These are phyloP conservation scores for Penicillium frequentans DNA, from an alignment of 2,329 filamentous ascomycete species.

Conservation along the genomic window DNA sequence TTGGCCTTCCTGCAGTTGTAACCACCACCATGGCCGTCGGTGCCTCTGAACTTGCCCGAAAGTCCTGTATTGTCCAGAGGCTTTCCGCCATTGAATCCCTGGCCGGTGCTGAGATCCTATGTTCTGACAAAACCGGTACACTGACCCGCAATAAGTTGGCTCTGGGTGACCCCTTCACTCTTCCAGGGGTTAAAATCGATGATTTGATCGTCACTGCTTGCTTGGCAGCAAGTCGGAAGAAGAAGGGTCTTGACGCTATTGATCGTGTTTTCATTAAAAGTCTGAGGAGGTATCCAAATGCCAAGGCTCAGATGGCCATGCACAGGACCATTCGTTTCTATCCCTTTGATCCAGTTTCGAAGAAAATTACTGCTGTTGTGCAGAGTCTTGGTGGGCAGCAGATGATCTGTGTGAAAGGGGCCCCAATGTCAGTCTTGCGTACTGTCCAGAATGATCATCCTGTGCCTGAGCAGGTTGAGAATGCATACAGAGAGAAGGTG, in stretches of 20 bases:
- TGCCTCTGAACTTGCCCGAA: slow-evolving; percentile 86
- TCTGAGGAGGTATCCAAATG: slow-evolving; percentile 76
- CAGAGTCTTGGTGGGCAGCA: slow-evolving; percentile 79
- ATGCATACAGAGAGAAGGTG: slow-evolving; percentile 89
- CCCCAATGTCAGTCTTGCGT: slow-evolving; percentile 82
- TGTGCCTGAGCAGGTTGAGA: slow-evolving; percentile 73
- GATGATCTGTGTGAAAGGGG: slow-evolving; percentile 88
- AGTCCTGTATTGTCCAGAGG: slow-evolving; percentile 92
- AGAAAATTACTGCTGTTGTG: slow-evolving; percentile 84
- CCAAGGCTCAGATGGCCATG: slow-evolving; percentile 76
- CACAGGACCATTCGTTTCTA: slow-evolving; percentile 83
- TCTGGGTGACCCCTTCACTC: slow-evolving; percentile 79
- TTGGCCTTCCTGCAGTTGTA: slow-evolving; percentile 89
- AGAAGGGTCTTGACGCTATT: slow-evolving; percentile 93
- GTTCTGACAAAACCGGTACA: slow-evolving; percentile 92
- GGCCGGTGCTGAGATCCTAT: slow-evolving; percentile 89
- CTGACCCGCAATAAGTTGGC: slow-evolving; percentile 94
- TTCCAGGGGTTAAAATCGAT: slow-evolving; percentile 77
- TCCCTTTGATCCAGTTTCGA: slow-evolving; percentile 90
- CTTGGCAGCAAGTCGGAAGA: slow-evolving; percentile 86
- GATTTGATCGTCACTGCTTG: slow-evolving; percentile 92
- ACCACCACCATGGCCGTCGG: slow-evolving; percentile 95
- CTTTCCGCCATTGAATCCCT: slow-evolving; percentile 88
- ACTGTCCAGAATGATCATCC: slow-evolving; percentile 83
- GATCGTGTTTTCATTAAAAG: slow-evolving; percentile 93